Evolutionary conservation across 2,329 filamentous ascomycete genomes (phyloP), one percentile per base, ranked within the genome.

Genomic region (Colletotrichum somersetense): DNA sequence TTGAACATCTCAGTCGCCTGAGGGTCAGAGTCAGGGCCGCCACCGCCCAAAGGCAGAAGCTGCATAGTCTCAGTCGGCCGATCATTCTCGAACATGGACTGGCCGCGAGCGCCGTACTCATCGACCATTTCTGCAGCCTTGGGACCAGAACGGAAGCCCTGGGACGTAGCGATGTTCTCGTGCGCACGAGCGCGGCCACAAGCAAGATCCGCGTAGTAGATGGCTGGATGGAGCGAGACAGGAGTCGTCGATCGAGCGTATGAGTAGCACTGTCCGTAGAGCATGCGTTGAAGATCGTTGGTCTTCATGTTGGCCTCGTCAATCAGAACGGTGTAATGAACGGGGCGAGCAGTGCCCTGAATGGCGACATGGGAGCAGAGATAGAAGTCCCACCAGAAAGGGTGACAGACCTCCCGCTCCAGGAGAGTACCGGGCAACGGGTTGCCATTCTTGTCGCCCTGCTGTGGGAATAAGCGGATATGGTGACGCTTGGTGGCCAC

Each of bases 191-290:
- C 94, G 62, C 96, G 93, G 70, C 91, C 90, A 11, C 94, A 92
- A 44, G 95, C 95, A 74, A 99, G 83, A 81, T 99, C 96, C 0
- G 97, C 95, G 76, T 99, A 99, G 86, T 99, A 99, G 0, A 98
- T 92, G 0, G 96, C 95, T 0, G 96, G 96, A 75, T 91, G 93
- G 0, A 96, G 82, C 0, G 95, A 98, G 0, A 99, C 95, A 0
- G 96, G 94, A 0, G 96, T 98, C 0, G 95, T 98, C 0, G 95
- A 96, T 20, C 96, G 91, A 67, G 92, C 91, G 78, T 97, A 99
- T 67, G 97, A 94, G 81, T 97, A 99, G 56, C 92, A 97, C 74
- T 98, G 95, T 75, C 97, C 92, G 77, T 98, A 98, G 30, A 98
- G 92, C 89, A 98, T 92, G 67, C 91, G 91, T 77, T 97, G 93